A percentile compares a stretch with the other conserved stretches of the same genome.
phyloP scores from a whole-genome alignment of 257 asterid genomes.

The Plantago elongata region DNA sequence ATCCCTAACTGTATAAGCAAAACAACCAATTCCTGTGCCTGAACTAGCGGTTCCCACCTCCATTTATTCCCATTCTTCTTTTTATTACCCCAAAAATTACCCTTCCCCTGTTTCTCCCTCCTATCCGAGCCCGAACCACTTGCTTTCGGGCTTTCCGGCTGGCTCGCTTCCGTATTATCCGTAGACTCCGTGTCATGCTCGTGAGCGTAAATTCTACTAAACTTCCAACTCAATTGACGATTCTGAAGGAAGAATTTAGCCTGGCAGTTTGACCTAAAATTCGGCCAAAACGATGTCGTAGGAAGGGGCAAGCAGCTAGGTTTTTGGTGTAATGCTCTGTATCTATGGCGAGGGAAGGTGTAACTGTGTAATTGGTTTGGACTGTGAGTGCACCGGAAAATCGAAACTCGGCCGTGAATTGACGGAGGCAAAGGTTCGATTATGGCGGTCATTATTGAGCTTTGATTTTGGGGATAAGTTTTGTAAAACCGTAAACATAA shows the following conservation, averaged over 20 bases:
- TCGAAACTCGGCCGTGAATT: slow-evolving; percentile 47
- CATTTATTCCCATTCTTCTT: slow-evolving; percentile 38
- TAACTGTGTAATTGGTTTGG: slow-evolving; percentile 32
- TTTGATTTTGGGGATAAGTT: not conserved
- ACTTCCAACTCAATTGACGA: slow-evolving; percentile 28
- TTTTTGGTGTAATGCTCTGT: slow-evolving; percentile 32
- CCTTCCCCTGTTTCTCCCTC: slow-evolving; percentile 75
- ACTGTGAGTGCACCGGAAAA: slow-evolving; percentile 29
- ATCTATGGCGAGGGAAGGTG: slow-evolving; percentile 37
- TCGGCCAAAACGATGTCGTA: slow-evolving; percentile 34
- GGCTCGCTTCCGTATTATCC: slow-evolving; percentile 43
- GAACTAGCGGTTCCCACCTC: slow-evolving; percentile 87
- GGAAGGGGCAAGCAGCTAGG: slow-evolving; percentile 24
- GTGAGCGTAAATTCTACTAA: slow-evolving; percentile 46
- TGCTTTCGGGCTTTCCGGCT: slow-evolving; percentile 45
- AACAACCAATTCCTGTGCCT: slow-evolving; percentile 86
- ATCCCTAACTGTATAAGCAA: slow-evolving; percentile 81
- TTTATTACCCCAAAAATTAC: slow-evolving; percentile 50
- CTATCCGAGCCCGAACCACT: slow-evolving; percentile 42
- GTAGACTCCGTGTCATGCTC: slow-evolving; percentile 81
- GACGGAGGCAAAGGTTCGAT: slow-evolving; percentile 41
- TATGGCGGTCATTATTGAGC: slow-evolving; percentile 46
- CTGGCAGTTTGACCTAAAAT: slow-evolving; percentile 40
- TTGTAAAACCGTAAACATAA: not conserved
- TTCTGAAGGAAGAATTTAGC: slow-evolving; percentile 23